phyloP scores from a whole-genome alignment of 352 stramenopile genomes.

The Globisporangium carolinianum region DNA sequence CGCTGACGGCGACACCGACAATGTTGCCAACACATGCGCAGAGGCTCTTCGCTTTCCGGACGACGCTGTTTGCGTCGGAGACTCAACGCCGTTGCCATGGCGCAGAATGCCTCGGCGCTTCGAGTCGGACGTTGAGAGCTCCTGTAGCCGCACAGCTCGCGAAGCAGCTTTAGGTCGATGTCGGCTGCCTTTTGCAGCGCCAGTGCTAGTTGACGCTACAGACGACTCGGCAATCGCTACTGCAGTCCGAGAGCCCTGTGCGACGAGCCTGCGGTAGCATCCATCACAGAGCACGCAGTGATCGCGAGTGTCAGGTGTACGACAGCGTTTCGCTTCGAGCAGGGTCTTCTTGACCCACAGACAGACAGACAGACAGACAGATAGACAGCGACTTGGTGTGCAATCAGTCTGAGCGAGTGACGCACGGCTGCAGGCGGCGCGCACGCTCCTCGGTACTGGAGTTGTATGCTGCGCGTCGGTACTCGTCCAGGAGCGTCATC shows the following conservation, averaged over 20 bases:
- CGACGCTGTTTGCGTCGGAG: not conserved
- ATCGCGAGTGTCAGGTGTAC: too few relatives aligned
- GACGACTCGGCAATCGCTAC: not conserved
- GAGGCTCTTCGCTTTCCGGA: not conserved
- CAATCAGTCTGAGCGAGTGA: too few relatives aligned
- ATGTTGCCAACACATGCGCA: not conserved
- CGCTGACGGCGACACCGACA: not conserved
- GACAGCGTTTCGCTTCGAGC: too few relatives aligned
- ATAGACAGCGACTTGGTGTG: too few relatives aligned
- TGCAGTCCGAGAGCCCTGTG: not conserved
- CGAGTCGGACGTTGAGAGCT: not conserved
- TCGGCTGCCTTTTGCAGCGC: not conserved
- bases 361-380: too few relatives aligned
- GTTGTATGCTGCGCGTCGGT: constrained; percentile 41
- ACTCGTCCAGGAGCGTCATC: constrained; percentile 69
- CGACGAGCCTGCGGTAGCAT: not conserved
- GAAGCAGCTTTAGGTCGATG: not conserved
- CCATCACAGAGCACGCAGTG: not conserved
- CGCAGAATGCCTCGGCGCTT: not conserved
- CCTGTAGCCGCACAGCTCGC: not conserved
- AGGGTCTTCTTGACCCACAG: too few relatives aligned
- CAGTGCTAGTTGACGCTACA: not conserved
- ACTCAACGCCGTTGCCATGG: not conserved
- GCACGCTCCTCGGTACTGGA: constrained; percentile 19
- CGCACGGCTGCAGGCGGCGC: constrained; percentile 39